Conservation (phyloP, 257 asterid genomes). For the Salvia splendens region DNA sequence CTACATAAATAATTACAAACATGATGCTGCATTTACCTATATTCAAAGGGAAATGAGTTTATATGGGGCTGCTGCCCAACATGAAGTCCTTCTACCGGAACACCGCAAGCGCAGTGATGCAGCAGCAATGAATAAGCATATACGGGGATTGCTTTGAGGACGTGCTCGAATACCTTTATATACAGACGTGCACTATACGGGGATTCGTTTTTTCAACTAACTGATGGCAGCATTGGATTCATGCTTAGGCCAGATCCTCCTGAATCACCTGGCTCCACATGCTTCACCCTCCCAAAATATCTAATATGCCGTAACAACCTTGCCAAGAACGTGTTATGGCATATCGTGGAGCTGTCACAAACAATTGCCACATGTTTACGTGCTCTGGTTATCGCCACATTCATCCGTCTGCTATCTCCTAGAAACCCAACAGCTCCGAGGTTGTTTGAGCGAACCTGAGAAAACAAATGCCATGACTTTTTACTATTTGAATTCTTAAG, state of each 20-base stretch:
- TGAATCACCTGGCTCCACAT: constrained; percentile 74
- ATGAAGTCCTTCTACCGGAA: neutral
- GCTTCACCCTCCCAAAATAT: constrained; percentile 83
- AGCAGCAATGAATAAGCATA: constrained; percentile 18
- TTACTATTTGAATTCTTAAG: neutral
- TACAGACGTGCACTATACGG: constrained; percentile 19
- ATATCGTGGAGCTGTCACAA: constrained; percentile 96
- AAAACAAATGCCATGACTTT: constrained; percentile 19
- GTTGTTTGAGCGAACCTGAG: constrained; percentile 94
- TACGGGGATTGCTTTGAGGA: constrained; percentile 12
- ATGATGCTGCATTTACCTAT: constrained; percentile 14
- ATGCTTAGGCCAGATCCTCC: constrained; percentile 84
- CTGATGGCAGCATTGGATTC: constrained; percentile 84
- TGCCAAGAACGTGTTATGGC: constrained; percentile 91
- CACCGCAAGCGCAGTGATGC: neutral
- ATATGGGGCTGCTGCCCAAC: constrained; percentile 4
- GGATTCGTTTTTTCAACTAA: constrained; percentile 34
- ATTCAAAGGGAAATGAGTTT: constrained; percentile 23
- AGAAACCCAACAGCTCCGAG: constrained; percentile 96
- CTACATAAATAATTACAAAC: constrained; percentile 12
- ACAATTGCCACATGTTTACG: constrained; percentile 86
- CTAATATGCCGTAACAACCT: constrained; percentile 89
- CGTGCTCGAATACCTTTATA: constrained; percentile 20
- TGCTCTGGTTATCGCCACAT: constrained; percentile 93
- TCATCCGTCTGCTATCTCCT: constrained; percentile 95